Base-by-base conservation (phyloP, 305 asterid genomes). In the Solanum hybrid region DNA sequence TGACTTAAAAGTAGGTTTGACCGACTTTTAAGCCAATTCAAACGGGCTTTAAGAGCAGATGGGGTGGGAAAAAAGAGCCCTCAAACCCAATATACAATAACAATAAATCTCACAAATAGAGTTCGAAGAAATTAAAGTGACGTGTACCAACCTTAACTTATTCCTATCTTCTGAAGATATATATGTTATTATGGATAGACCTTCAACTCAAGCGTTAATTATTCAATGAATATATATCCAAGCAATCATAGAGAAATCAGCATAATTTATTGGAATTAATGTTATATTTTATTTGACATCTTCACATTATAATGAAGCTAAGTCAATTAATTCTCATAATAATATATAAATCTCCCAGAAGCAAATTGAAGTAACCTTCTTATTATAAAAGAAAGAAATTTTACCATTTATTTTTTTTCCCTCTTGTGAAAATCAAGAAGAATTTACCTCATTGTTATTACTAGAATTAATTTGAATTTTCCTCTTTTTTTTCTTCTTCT, bases 401-500 rank as follows among this genome's bases (percentile, higher is more conserved):
- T 88, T 75, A 88, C 90, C 90, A 76, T 41, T 88, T 29, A 1
- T 51, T 79, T 82, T 1, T 12, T 10, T 84, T 20, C 15, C 51
- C 33, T 79, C 78, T 76, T 31, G 76, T 11, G 39, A 31, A 34
- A 65, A 77, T 45, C 76, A 41, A 41, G 95, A 87, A 31, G 93
- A 87, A 45, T 45, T 41, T 88, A 17, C 61, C 77, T 77, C 86
- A 24, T 32, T 77, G 57, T 77, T 76, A 24, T 38, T 89, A 89
- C 45, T 78, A 78, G 73, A 27, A 32, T 13, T 89, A 33, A 51
- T 89, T 45, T 89, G 84, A 83, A 33, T 79, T 77, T 31, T 92
- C 88, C 91, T 95, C 91, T 87, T 94, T 92, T 92, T 95, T 89
- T 96, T 96, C 92, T 95, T 96, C 94, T 95, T 96, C 95, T 93